Conservation (phyloP, 2,329 filamentous ascomycete species). For the Kalmusia sp. region DNA sequence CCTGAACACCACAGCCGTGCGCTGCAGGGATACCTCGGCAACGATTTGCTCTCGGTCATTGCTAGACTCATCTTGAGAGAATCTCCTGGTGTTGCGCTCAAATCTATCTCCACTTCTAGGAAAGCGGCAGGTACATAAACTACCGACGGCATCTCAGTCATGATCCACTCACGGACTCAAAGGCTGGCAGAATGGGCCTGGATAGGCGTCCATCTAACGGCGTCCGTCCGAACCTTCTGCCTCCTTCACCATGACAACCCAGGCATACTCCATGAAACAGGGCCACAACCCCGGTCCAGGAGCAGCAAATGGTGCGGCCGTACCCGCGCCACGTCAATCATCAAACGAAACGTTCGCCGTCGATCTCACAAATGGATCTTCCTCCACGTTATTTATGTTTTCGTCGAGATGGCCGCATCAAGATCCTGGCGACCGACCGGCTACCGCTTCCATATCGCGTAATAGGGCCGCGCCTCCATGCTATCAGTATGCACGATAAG, state of each 20-base stretch:
- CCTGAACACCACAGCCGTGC: conserved; percentile 4
- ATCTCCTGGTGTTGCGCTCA: background rate
- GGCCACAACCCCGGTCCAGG: background rate
- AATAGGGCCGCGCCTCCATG: background rate
- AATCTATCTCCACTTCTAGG: background rate
- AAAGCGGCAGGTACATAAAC: background rate
- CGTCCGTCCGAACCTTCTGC: conserved; percentile 2
- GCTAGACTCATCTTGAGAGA: background rate
- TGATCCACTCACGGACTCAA: background rate
- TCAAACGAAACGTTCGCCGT: background rate
- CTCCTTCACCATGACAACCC: background rate
- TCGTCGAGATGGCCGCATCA: background rate
- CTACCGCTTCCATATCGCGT: background rate
- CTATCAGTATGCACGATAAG: background rate
- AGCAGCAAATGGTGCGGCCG: conserved; percentile 1
- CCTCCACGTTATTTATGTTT: background rate
- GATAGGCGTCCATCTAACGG: background rate
- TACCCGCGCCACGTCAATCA: background rate
- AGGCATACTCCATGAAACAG: background rate
- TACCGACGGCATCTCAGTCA: background rate
- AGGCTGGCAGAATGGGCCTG: background rate
- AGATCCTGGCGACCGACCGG: background rate
- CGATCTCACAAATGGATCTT: background rate
- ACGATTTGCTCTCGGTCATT: background rate
- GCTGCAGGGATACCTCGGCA: conserved; percentile 8